phyloP scores from a whole-genome alignment of 306 rosid species.

The Fagus crenata region DNA sequence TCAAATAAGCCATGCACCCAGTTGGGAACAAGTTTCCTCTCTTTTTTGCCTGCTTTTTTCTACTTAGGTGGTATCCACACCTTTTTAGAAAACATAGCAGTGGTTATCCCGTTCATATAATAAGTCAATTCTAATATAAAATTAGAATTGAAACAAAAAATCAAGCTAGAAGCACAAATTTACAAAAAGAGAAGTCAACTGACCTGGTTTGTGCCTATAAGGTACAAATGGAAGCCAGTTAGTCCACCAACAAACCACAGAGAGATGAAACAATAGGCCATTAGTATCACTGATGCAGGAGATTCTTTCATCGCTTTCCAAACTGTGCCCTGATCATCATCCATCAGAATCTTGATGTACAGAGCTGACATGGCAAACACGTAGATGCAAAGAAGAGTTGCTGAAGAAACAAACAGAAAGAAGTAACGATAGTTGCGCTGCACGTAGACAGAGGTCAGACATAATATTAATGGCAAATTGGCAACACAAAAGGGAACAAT shows the following conservation, averaged over 20 bases:
- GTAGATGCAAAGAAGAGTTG: conserved; percentile 85
- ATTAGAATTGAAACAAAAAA: conserved; percentile 18
- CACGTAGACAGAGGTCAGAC: conserved; percentile 34
- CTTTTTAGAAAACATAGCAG: too few relatives aligned
- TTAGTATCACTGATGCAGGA: conserved; percentile 78
- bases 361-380: conserved; percentile 79
- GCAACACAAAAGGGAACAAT: conserved; percentile 23
- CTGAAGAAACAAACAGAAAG: conserved; percentile 85
- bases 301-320: conserved; percentile 93
- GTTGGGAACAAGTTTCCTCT: background rate
- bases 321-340: conserved; percentile 55
- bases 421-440: conserved; percentile 89
- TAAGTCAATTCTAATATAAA: background rate
- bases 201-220: conserved; percentile 87
- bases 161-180: conserved; percentile 28
- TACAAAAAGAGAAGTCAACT: conserved; percentile 32
- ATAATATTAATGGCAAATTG: conserved; percentile 23
- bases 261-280: conserved; percentile 79
- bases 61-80: too few relatives aligned
- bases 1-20: background rate
- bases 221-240: conserved; percentile 89
- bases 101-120: background rate
- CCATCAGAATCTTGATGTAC: conserved; percentile 82
- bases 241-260: conserved; percentile 97
- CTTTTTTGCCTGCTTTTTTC: too few relatives aligned